Evolutionary conservation across 805 yeast species (phyloP).

Genomic region (Brettanomyces anomalus): DNA sequence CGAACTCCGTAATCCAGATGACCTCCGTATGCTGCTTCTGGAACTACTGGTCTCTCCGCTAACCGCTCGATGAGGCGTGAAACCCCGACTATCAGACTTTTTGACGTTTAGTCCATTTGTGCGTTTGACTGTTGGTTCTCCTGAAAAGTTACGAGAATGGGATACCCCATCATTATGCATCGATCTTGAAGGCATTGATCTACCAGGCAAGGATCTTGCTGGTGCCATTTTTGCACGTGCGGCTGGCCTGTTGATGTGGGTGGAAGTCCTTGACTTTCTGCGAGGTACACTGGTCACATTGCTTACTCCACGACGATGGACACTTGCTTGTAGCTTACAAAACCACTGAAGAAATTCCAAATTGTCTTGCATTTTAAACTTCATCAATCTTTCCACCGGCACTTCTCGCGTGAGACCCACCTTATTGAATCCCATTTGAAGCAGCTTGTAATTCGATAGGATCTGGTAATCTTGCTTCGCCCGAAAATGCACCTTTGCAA

Average conservation of each 20-base stretch:
- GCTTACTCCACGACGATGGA: constrained; percentile 32
- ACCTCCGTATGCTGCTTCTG: neutral
- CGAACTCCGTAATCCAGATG: neutral
- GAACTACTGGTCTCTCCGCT: neutral
- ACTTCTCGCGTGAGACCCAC: constrained; percentile 66
- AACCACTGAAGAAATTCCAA: constrained; percentile 93
- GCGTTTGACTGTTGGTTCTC: neutral
- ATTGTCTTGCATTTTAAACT: constrained; percentile 89
- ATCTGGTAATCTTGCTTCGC: constrained; percentile 68
- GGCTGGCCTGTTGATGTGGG: neutral
- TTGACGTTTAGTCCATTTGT: neutral
- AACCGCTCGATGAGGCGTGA: constrained; percentile 6
- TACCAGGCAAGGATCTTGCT: neutral
- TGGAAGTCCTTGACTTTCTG: neutral
- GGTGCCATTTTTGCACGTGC: neutral
- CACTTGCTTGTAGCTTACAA: constrained; percentile 69
- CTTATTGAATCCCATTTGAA: constrained; percentile 70
- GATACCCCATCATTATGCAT: no score
- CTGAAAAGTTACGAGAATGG: no score
- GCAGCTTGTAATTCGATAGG: constrained; percentile 70
- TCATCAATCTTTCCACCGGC: constrained; percentile 73
- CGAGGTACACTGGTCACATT: constrained; percentile 23
- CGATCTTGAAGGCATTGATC: neutral
- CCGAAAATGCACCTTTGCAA: constrained; percentile 67
- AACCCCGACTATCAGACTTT: neutral